Evolutionary conservation across 331 rosid genomes (phyloP).

Genomic region (Saraca asoca): DNA sequence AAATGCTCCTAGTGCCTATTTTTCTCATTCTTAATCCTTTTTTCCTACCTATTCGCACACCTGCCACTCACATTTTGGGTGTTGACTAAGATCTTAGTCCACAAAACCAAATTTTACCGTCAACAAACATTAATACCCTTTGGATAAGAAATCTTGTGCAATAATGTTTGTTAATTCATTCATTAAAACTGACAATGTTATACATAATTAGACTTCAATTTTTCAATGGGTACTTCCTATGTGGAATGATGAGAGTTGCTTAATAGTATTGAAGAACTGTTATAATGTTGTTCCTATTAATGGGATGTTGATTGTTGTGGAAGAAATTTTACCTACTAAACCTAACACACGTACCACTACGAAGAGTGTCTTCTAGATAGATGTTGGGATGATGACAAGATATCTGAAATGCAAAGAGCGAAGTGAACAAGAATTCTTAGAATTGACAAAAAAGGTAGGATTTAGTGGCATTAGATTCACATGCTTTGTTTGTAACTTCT

Average conservation of each 20-base stretch:
- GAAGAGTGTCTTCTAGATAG: slow-evolving; percentile 17
- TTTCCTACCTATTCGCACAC: too few relatives aligned
- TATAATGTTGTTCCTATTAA: slow-evolving; percentile 42
- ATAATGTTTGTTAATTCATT: too few relatives aligned
- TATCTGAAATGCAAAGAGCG: slow-evolving; percentile 52
- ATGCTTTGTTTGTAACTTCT: slow-evolving; percentile 29
- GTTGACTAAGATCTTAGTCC: too few relatives aligned
- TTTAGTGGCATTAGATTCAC: slow-evolving; percentile 49
- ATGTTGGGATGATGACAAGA: slow-evolving; percentile 54
- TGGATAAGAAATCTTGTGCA: too few relatives aligned
- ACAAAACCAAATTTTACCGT: too few relatives aligned
- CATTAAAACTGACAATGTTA: too few relatives aligned
- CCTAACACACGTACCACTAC: slow-evolving; percentile 29
- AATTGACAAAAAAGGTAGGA: slow-evolving; percentile 52
- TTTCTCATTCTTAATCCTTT: too few relatives aligned
- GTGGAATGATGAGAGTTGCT: slow-evolving; percentile 58
- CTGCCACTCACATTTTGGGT: too few relatives aligned
- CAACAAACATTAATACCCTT: too few relatives aligned
- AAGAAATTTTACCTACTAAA: slow-evolving; percentile 36
- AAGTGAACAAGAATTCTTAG: slow-evolving; percentile 36
- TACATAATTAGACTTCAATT: not conserved
- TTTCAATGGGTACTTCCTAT: slow-evolving; percentile 59
- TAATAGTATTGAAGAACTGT: slow-evolving; percentile 57
- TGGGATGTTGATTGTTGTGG: slow-evolving; percentile 61
- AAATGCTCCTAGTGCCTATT: too few relatives aligned